Evolutionary conservation across 192 early-diverging fungal species (phyloP).

Genomic region (Lobulomyces angularis): DNA sequence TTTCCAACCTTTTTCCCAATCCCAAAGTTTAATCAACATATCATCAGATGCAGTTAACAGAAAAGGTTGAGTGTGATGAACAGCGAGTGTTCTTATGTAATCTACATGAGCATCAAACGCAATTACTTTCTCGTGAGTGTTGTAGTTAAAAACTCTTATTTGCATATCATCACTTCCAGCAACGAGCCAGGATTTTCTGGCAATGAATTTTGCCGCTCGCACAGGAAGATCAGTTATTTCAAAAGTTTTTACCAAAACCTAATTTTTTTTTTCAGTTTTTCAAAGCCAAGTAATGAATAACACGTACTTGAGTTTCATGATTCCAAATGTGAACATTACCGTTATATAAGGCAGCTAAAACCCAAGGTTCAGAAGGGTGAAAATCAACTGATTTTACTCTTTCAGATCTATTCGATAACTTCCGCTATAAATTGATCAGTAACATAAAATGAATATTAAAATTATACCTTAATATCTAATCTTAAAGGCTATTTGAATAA

Average conservation of each 20-base stretch:
- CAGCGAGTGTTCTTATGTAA: conserved; percentile 91
- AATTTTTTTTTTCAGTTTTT: conserved; percentile 1
- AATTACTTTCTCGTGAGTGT: conserved; percentile 94
- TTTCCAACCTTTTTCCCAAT: conserved; percentile 99
- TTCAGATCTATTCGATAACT: conserved; percentile 59
- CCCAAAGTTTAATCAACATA: conserved; percentile 95
- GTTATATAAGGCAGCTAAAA: conserved; percentile 90
- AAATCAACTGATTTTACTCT: conserved; percentile 97
- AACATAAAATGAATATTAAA: not conserved
- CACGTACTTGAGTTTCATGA: conserved; percentile 86
- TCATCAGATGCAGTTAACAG: conserved; percentile 93
- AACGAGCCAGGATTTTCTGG: conserved; percentile 93
- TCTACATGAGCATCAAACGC: conserved; percentile 94
- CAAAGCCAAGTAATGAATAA: not conserved
- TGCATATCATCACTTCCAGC: conserved; percentile 97
- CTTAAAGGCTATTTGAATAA: conserved; percentile 4
- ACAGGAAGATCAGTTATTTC: conserved; percentile 90
- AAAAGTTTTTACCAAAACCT: conserved; percentile 91
- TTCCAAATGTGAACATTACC: conserved; percentile 96
- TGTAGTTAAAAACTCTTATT: conserved; percentile 97
- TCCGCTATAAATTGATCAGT: too few species aligned
- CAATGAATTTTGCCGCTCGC: conserved; percentile 92
- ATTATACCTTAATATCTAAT: conserved; percentile 8
- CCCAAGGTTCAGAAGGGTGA: conserved; percentile 98
- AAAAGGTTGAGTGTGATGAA: conserved; percentile 91